phyloP scores from a whole-genome alignment of 805 yeast genomes.

The Candida mattraensis region DNA sequence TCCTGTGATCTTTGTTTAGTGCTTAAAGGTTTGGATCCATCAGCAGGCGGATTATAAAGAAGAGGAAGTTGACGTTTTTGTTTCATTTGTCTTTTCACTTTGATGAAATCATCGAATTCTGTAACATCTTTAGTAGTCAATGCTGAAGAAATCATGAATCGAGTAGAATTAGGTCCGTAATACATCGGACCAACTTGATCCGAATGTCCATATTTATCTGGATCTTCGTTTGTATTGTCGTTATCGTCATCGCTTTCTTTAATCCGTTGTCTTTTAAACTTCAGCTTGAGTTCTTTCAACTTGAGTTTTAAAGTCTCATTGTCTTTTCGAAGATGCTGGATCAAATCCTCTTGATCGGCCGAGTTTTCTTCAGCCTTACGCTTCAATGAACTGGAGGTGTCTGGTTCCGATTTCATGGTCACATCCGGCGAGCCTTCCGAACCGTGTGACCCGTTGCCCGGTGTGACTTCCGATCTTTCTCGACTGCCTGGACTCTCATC shows the following conservation, averaged over 20 bases:
- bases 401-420: too few species aligned
- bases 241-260: constrained; percentile 17
- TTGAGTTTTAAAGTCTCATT: constrained; percentile 31
- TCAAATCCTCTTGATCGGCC: constrained; percentile 13
- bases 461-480: background rate
- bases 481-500: background rate
- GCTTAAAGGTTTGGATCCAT: constrained; percentile 7
- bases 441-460: background rate
- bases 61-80: constrained; percentile 31
- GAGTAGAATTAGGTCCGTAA: constrained; percentile 52
- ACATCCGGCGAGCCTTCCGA: constrained; percentile 1
- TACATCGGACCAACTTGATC: constrained; percentile 31
- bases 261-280: constrained; percentile 20
- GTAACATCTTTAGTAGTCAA: constrained; percentile 26
- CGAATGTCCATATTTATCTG: constrained; percentile 1
- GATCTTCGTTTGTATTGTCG: constrained; percentile 6
- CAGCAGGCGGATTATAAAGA: constrained; percentile 11
- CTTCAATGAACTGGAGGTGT: too few species aligned
- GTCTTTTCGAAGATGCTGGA: constrained; percentile 24
- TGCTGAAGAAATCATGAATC: constrained; percentile 44
- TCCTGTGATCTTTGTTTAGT: constrained; percentile 21
- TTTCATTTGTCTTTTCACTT: constrained; percentile 30
- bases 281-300: constrained; percentile 27
- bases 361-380: constrained; percentile 3
- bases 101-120: constrained; percentile 30